Evolutionary conservation across 129 eudicot genomes (phyloP), one percentile per base, ranked within the genome.

Genomic region (Saposhnikovia divaricata): DNA sequence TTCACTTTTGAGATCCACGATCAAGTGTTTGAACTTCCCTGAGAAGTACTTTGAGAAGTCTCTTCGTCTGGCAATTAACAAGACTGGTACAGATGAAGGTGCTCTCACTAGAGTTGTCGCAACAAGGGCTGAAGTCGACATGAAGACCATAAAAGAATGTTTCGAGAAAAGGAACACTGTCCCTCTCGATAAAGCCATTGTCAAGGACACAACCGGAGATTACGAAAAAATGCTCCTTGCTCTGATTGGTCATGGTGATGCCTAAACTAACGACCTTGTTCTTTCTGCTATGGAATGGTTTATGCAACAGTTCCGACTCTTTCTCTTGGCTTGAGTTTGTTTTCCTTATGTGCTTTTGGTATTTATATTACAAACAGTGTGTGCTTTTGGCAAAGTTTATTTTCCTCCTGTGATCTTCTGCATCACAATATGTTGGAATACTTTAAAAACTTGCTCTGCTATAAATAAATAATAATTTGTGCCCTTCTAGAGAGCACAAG

Each of bases 101-200:
- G 93, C 89, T 68, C 90, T 94, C 44, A 94, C 91, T 27, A 83
- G 97, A 37, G 92, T 95, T 37, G 90, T 92, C 11, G 86, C 93
- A 28, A 92, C 96, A 39, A 84, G 97, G 76, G 98, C 98, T 23
- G 98, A 91, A 86, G 87, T 95, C 10, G 98, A 95, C 89, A 80
- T 95, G 98, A 85, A 95, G 80, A 81, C 74, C 37, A 95, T 95
- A 19, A 89, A 87, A 73, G 90, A 87, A 0, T 85, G 82, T 80
- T 95, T 90, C 63, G 83, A 86, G 25, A 87, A 70, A 83, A 89
- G 98, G 85, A 90, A 89, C 88, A 90, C 91, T 43, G 83, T 87
- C 47, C 84, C 96, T 40, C 91, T 95, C 9, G 94, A 90, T 3
- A 82, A 73, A 23, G 97, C 97, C 43, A 87, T 95, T 78, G 90